These are phyloP conservation scores for Casuarina cunninghamiana DNA, from an alignment of 306 rosid species.

Conservation along the genomic window DNA sequence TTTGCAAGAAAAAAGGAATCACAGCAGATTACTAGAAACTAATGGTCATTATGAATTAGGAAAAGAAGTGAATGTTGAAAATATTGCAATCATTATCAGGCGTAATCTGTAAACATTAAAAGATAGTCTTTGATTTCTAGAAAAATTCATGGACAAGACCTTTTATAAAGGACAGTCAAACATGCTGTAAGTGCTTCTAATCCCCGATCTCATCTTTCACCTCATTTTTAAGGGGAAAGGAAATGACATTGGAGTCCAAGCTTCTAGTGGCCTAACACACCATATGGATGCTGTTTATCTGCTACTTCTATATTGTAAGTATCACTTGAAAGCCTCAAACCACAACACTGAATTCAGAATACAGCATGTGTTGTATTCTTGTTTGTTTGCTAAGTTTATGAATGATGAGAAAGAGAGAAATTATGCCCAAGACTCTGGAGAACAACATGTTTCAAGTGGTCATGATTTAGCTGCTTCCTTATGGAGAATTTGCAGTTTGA, in stretches of 20 bases:
- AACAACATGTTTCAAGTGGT: not conserved
- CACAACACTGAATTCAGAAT: not conserved
- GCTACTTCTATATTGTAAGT: not conserved
- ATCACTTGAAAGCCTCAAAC: not conserved
- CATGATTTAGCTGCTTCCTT: slow-evolving; percentile 2
- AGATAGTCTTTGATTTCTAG: too few species aligned
- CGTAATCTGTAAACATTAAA: not conserved
- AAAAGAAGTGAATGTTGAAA: too few species aligned
- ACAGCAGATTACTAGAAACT: too few species aligned
- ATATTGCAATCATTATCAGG: not conserved
- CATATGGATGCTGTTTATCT: not conserved
- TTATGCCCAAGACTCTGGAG: not conserved
- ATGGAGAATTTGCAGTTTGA: not conserved
- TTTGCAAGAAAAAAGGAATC: not conserved
- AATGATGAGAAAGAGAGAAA: not conserved
- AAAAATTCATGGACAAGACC: too few species aligned
- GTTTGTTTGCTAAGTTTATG: not conserved
- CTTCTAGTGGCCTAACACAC: not conserved
- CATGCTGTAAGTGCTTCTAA: not conserved
- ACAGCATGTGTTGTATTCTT: not conserved
- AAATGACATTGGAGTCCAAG: not conserved
- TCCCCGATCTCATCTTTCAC: not conserved
- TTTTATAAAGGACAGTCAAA: not conserved
- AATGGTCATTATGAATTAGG: too few species aligned
- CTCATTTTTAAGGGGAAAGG: not conserved